Percentiles rank a stretch among this genome's conserved stretches.
phyloP scores from a whole-genome alignment of 768 basidiomycete genomes.

The Collybia mongolica region DNA sequence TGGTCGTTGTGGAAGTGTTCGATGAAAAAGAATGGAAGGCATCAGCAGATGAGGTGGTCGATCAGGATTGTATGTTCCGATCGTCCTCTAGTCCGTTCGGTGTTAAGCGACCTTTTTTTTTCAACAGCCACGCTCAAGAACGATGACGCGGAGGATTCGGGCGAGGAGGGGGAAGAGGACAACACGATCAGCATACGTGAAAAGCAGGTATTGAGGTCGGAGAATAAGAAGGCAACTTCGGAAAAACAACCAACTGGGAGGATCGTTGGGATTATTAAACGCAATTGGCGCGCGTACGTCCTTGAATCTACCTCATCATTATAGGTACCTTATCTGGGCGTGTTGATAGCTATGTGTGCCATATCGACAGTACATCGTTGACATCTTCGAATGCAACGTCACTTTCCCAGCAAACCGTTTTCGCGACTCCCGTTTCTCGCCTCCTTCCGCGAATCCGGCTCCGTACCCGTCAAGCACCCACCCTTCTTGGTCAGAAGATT shows the following conservation, averaged over 20 bases:
- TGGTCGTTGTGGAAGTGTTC: slow-evolving; percentile 89
- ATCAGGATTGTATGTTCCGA: slow-evolving; percentile 73
- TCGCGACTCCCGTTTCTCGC: slow-evolving; percentile 91
- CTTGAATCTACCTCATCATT: slow-evolving; percentile 4
- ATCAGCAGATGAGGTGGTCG: slow-evolving; percentile 88
- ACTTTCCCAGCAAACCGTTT: slow-evolving; percentile 84
- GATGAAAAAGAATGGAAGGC: slow-evolving; percentile 90
- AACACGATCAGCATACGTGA: slow-evolving; percentile 37
- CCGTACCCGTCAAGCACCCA: slow-evolving; percentile 90
- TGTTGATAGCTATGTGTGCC: slow-evolving; percentile 78
- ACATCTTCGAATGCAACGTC: slow-evolving; percentile 77
- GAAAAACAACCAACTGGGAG: slow-evolving; percentile 90
- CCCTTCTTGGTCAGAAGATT: slow-evolving; percentile 90
- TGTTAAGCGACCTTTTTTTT: slow-evolving; percentile 1
- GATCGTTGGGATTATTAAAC: slow-evolving; percentile 88
- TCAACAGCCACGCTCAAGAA: slow-evolving; percentile 80
- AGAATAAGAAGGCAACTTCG: slow-evolving; percentile 33
- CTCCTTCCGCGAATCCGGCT: slow-evolving; percentile 92
- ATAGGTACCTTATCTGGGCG: background rate
- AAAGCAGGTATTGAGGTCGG: slow-evolving; percentile 37
- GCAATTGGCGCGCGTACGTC: slow-evolving; percentile 92
- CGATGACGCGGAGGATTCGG: slow-evolving; percentile 81
- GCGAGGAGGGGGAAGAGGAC: slow-evolving; percentile 51
- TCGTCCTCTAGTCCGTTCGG: background rate
- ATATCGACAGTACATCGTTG: slow-evolving; percentile 88